These are phyloP conservation scores for Stagonosporopsis vannaccii DNA, from an alignment of 2,329 filamentous ascomycete species.

Conservation along the genomic window DNA sequence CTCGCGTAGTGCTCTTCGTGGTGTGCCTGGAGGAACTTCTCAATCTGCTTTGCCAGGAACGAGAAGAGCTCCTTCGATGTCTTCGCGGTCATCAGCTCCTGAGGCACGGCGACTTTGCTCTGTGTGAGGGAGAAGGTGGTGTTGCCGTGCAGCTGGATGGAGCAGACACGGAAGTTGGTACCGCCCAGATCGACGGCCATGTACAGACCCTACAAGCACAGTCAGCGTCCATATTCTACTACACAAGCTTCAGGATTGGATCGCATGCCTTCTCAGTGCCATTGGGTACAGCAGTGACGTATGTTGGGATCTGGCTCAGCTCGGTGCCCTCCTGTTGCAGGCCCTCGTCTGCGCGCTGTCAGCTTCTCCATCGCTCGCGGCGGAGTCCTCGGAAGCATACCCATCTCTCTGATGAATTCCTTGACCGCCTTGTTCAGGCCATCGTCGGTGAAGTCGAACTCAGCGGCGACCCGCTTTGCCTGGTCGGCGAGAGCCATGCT, in stretches of 20 bases:
- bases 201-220: slow-evolving; percentile 77
- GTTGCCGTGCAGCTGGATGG: slow-evolving; percentile 90
- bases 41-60: slow-evolving; percentile 93
- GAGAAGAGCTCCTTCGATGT: slow-evolving; percentile 86
- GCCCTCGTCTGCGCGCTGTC: slow-evolving; percentile 71
- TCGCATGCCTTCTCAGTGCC: slow-evolving; percentile 94
- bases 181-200: slow-evolving; percentile 97
- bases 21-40: slow-evolving; percentile 83
- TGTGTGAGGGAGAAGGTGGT: slow-evolving; percentile 93
- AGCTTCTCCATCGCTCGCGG: slow-evolving; percentile 15
- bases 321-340: slow-evolving; percentile 78
- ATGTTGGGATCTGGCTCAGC: slow-evolving; percentile 95
- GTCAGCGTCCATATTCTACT: slow-evolving; percentile 5
- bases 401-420: slow-evolving; percentile 88
- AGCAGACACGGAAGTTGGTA: slow-evolving; percentile 98
- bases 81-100: slow-evolving; percentile 87
- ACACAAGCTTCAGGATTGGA: slow-evolving; percentile 55
- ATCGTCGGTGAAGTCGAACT: slow-evolving; percentile 84
- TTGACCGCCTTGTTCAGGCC: slow-evolving; percentile 81
- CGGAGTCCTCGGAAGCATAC: slow-evolving; percentile 50
- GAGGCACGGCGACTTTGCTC: slow-evolving; percentile 90
- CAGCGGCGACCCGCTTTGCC: slow-evolving; percentile 78
- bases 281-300: slow-evolving; percentile 94
- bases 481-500: slow-evolving; percentile 68
- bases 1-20: slow-evolving; percentile 85